phyloP scores from a whole-genome alignment of 768 basidiomycete genomes.

The Suillus alpinus region DNA sequence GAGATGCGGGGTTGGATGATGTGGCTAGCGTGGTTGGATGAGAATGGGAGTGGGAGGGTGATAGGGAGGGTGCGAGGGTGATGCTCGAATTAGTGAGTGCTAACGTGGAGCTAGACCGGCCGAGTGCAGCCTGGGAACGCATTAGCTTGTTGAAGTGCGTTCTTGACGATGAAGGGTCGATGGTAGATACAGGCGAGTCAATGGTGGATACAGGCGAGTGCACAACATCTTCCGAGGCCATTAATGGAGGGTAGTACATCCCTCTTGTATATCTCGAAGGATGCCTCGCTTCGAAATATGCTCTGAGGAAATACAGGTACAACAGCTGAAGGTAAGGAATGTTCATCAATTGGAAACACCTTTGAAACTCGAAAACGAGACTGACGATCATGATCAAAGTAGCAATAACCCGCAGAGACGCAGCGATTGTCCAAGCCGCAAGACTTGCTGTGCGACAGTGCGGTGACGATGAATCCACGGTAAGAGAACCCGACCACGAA shows the following conservation, averaged over 20 bases:
- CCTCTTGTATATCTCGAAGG: slow-evolving; percentile 11
- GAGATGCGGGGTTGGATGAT: slow-evolving; percentile 4
- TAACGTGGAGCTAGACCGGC: slow-evolving; percentile 21
- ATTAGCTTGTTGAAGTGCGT: not conserved
- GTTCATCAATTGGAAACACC: not conserved
- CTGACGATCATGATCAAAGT: slow-evolving; percentile 56
- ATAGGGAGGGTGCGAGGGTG: slow-evolving; percentile 26
- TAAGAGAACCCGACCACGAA: slow-evolving; percentile 50
- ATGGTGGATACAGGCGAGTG: slow-evolving; percentile 14
- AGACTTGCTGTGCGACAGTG: slow-evolving; percentile 29
- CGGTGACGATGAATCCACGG: slow-evolving; percentile 19
- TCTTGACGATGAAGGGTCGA: slow-evolving; percentile 11
- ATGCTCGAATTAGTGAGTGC: slow-evolving; percentile 24
- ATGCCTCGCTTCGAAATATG: slow-evolving; percentile 17
- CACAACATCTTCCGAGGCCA: slow-evolving; percentile 20
- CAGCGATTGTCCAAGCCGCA: slow-evolving; percentile 53
- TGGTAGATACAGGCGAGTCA: slow-evolving; percentile 9
- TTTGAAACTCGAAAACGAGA: slow-evolving; percentile 9
- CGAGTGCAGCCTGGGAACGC: not conserved
- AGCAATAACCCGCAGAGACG: slow-evolving; percentile 50
- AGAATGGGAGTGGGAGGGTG: slow-evolving; percentile 22
- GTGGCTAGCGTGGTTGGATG: slow-evolving; percentile 10
- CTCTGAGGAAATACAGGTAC: slow-evolving; percentile 19
- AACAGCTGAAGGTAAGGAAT: slow-evolving; percentile 14
- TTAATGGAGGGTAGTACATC: slow-evolving; percentile 15